Conservation (phyloP, 225 moss, liverwort and hornwort genomes). For the Lunularia cruciata region DNA sequence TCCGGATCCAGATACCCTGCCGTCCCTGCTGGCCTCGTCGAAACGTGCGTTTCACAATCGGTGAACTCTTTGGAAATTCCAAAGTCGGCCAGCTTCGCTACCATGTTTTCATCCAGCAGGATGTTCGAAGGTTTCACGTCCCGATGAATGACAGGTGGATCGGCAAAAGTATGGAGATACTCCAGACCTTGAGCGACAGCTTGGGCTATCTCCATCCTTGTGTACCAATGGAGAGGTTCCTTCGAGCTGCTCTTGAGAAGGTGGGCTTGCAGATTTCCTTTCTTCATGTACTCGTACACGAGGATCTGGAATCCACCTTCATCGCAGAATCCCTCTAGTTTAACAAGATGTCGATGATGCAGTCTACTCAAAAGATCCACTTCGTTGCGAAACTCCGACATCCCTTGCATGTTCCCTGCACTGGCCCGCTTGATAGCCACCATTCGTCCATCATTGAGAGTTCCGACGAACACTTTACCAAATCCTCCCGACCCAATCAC, state of each 20-base stretch:
- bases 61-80: too few species aligned
- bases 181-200: conserved; percentile 60
- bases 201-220: conserved; percentile 62
- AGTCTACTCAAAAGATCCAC: conserved; percentile 57
- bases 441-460: conserved; percentile 45
- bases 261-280: conserved; percentile 56
- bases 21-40: conserved; percentile 55
- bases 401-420: conserved; percentile 18
- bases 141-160: conserved; percentile 57
- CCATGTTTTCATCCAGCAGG: conserved; percentile 45
- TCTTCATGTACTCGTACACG: conserved; percentile 58
- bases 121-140: conserved; percentile 64
- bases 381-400: conserved; percentile 60
- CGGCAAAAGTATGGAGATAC: conserved; percentile 52
- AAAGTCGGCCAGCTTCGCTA: conserved; percentile 54
- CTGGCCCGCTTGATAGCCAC: conserved; percentile 68
- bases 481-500: conserved; percentile 64
- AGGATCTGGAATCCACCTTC: conserved; percentile 56
- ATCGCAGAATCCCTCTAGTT: conserved; percentile 71
- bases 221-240: conserved; percentile 49
- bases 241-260: conserved; percentile 49
- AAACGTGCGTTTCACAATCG: conserved; percentile 51
- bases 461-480: conserved; percentile 62
- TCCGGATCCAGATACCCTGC: conserved; percentile 63
- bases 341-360: conserved; percentile 71